A percentile compares a stretch with the other conserved stretches of the same genome.
Conservation (phyloP, 495 filamentous ascomycete species). For the Sphaerosporella brunnea region DNA sequence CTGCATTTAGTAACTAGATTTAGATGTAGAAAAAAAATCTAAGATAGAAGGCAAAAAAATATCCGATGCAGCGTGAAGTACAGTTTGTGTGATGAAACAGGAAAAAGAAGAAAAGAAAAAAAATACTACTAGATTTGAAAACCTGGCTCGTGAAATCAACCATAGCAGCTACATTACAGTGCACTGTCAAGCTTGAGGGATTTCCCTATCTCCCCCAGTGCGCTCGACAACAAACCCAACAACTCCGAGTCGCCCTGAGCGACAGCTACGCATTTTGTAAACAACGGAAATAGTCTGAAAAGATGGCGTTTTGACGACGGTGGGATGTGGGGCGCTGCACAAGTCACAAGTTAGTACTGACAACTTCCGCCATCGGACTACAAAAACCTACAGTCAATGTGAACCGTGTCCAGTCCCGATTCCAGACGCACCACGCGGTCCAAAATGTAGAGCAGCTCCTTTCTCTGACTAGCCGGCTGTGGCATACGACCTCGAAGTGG, state of each 20-base stretch:
- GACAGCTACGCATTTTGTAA: slow-evolving; percentile 50
- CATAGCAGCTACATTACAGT: no score
- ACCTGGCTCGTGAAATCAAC: no score
- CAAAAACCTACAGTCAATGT: slow-evolving; percentile 13
- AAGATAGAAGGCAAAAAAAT: no score
- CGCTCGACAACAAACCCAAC: slow-evolving; percentile 36
- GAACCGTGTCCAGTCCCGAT: slow-evolving; percentile 52
- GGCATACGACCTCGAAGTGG: slow-evolving; percentile 84
- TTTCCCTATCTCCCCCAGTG: slow-evolving; percentile 45
- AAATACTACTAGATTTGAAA: no score
- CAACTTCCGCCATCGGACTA: no score
- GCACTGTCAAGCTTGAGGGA: neutral
- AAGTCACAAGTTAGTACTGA: no score
- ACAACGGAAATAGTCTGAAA: slow-evolving; percentile 62
- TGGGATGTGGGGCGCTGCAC: neutral
- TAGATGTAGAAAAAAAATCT: no score
- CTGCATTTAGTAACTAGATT: no score
- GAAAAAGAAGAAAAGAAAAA: no score
- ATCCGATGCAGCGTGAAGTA: no score
- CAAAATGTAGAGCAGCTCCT: slow-evolving; percentile 58
- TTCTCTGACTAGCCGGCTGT: slow-evolving; percentile 63
- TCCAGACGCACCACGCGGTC: slow-evolving; percentile 43
- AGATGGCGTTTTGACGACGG: slow-evolving; percentile 38
- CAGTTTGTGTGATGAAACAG: no score
- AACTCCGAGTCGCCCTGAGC: slow-evolving; percentile 49